Base-by-base conservation (phyloP, 2,329 filamentous ascomycete species). In the Cercospora zeina region DNA sequence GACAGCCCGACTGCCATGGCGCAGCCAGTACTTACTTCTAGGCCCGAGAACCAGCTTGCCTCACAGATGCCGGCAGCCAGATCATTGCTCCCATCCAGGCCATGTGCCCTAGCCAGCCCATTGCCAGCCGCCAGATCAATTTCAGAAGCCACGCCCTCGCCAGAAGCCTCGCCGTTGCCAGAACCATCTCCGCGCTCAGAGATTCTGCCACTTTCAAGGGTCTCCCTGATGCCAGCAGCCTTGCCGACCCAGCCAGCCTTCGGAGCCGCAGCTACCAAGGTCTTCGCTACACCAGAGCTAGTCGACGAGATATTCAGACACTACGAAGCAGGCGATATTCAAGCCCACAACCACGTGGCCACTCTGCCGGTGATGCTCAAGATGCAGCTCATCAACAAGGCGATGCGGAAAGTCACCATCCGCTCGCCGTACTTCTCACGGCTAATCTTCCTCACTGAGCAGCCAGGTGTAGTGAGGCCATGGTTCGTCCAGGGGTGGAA, bases 271-370 rank as follows among this genome's bases (percentile, higher is more conserved):
- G 58, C 58, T 7, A 27, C 51, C 3, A 45, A 14, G 42, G 50
- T 55, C 21, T 61, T 61, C 36, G 34, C 34, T 30, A 61, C 55
- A 34, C 14, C 37, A 34, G 58, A 61, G 27, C 58, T 61, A 34
- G 58, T 50, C 1, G 49, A 61, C 14, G 13, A 27, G 1, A 61
- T 61, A 9, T 49, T 61, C 24, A 2, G 21, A 30, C 10, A 51
- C 10, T 51, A 51, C 21, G 47, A 51, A 30, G 47, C 47, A 13
- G 11, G 16, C 21, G 47, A 51, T 27, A 24, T 14, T 19, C 16
- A 51, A 14, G 47, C 16, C 19, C 30, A 27, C n/a, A 14, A 30
- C 14, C 16, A 51, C 16, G 16, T 51, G 21, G 47, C 47, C 24
- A 51, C 47, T 14, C 21, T 51, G 47, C 14, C 47, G 9, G 47